Percentiles rank a stretch among this genome's conserved stretches.
Conservation (phyloP, 345 rosid species). For the Salix dunnii region DNA sequence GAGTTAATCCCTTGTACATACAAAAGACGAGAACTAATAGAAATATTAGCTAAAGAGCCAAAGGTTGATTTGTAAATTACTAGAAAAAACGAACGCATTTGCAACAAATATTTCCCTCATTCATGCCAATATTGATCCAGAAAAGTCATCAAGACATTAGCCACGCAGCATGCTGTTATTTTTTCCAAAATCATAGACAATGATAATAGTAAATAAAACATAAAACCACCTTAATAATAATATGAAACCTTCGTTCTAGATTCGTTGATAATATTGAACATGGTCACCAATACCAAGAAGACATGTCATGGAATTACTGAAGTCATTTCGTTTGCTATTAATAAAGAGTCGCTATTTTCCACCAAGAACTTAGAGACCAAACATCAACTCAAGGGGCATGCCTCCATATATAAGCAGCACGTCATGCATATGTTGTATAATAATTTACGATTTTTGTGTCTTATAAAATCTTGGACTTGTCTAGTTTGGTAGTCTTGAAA, state of each 20-base stretch:
- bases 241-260: not conserved
- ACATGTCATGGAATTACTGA: not conserved
- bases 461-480: conserved; percentile 18
- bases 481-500: conserved; percentile 35
- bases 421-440: conserved; percentile 35
- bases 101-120: too few species aligned
- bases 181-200: not conserved
- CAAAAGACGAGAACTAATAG: too few species aligned
- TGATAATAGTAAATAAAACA: not conserved
- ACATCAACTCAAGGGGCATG: not conserved
- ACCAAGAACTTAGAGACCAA: not conserved
- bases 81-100: too few species aligned
- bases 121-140: not conserved
- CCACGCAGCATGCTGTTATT: not conserved
- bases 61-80: too few species aligned
- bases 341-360: not conserved
- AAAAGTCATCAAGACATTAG: not conserved
- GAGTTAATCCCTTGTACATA: too few species aligned
- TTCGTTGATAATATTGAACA: too few species aligned
- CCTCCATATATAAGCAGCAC: conserved; percentile 17
- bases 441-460: not conserved
- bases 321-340: not conserved
- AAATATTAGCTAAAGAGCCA: too few species aligned
- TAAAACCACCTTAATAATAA: not conserved
- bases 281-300: not conserved